A percentile compares a stretch with the other conserved stretches of the same genome.
Evolutionary conservation across 1,284 basidiomycete species (phyloP).

Genomic region (Cutaneotrichosporon daszewskae): DNA sequence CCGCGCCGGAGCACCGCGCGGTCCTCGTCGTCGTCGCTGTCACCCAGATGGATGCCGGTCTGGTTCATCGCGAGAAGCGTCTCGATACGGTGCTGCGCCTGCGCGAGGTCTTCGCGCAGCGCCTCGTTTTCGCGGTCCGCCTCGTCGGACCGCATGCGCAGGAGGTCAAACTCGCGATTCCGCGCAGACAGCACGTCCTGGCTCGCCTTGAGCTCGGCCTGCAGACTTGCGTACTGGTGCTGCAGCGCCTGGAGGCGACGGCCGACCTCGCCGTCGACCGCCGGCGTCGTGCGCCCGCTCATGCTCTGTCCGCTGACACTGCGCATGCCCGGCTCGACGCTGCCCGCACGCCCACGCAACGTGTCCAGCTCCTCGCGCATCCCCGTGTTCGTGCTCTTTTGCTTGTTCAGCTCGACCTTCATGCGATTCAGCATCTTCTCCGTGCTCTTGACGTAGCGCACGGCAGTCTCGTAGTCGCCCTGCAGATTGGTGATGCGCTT

Average conservation of each 20-base stretch:
- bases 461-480: constrained; percentile 73
- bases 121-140: constrained; percentile 44
- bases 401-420: constrained; percentile 87
- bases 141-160: constrained; percentile 40
- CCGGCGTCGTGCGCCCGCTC: constrained; percentile 77
- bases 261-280: constrained; percentile 52
- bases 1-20: constrained; percentile 12
- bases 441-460: constrained; percentile 65
- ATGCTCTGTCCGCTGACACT: constrained; percentile 68
- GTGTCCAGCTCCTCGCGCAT: constrained; percentile 75
- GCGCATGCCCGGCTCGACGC: constrained; percentile 53
- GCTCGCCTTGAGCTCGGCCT: constrained; percentile 69
- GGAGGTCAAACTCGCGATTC: constrained; percentile 65
- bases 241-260: constrained; percentile 70
- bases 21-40: constrained; percentile 24
- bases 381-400: constrained; percentile 70
- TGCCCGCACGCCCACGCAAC: constrained; percentile 56
- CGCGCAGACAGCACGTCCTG: constrained; percentile 67
- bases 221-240: constrained; percentile 64
- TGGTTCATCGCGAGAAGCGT: constrained; percentile 39
- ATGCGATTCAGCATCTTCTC: constrained; percentile 98
- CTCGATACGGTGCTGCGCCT: constrained; percentile 58
- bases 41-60: constrained; percentile 22
- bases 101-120: constrained; percentile 65
- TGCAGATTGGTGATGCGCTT: constrained; percentile 66